A percentile compares a stretch with the other conserved stretches of the same genome.
phyloP scores from a whole-genome alignment of 106 monocot genomes.

The Platanthera guangdongensis region DNA sequence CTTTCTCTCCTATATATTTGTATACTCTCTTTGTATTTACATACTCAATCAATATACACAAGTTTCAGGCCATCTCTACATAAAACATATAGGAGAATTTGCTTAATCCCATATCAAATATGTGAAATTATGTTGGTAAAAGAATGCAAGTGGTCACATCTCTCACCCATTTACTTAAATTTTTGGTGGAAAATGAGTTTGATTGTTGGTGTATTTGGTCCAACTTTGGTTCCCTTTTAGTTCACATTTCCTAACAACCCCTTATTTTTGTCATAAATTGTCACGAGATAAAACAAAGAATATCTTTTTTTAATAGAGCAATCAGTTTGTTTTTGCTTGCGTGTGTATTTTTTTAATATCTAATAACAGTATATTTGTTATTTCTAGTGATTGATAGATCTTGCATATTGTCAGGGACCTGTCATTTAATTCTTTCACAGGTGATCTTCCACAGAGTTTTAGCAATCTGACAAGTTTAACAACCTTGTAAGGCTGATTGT shows the following conservation, averaged over 20 bases:
- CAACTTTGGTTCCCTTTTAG: background rate
- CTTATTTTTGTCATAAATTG: background rate
- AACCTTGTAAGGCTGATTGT: constrained; percentile 36
- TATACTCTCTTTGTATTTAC: too few species aligned
- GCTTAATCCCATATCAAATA: too few species aligned
- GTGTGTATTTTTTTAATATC: background rate
- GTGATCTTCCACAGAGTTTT: constrained; percentile 59
- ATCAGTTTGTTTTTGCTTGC: background rate
- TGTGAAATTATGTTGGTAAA: too few species aligned
- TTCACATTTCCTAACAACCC: background rate
- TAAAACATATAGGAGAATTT: too few species aligned
- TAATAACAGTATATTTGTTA: background rate
- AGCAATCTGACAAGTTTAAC: constrained; percentile 37
- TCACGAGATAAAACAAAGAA: background rate
- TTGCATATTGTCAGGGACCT: constrained; percentile 46
- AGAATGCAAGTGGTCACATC: too few species aligned
- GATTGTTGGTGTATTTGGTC: too few species aligned
- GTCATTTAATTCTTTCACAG: constrained; percentile 54
- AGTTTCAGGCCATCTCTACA: too few species aligned
- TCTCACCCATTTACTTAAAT: too few species aligned
- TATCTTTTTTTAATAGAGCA: background rate
- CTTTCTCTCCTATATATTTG: too few species aligned
- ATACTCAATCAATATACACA: too few species aligned
- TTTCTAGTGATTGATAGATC: background rate
- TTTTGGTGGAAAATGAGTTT: too few species aligned